These are phyloP conservation scores for Boletus fagicola DNA, from an alignment of 768 basidiomycete species.

Conservation along the genomic window DNA sequence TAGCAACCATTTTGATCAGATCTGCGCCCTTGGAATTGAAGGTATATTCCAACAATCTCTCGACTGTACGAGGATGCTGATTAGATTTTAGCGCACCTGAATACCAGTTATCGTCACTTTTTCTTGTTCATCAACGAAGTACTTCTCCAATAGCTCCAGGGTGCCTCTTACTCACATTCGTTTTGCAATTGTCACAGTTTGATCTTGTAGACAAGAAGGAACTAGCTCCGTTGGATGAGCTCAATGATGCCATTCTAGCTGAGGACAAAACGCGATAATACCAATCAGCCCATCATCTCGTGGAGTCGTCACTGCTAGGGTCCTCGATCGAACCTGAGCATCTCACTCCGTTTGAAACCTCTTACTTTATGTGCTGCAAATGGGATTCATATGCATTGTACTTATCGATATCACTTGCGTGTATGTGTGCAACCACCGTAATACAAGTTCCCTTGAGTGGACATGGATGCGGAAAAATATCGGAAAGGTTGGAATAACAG, in stretches of 20 bases:
- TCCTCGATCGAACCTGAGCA: background rate
- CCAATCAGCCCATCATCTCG: background rate
- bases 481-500: background rate
- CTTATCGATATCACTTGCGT: constrained; percentile 11
- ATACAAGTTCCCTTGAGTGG: constrained; percentile 11
- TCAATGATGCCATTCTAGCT: constrained; percentile 85
- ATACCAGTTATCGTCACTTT: constrained; percentile 98
- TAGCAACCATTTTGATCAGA: constrained; percentile 98
- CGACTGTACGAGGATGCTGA: background rate
- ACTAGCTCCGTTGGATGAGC: constrained; percentile 88
- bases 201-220: constrained; percentile 97
- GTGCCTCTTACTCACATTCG: constrained; percentile 9
- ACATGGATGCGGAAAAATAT: background rate
- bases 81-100: constrained; percentile 75
- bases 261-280: constrained; percentile 45
- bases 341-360: background rate
- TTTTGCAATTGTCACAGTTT: constrained; percentile 51
- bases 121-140: constrained; percentile 97
- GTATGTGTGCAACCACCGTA: constrained; percentile 9
- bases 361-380: background rate
- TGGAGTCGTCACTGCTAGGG: background rate
- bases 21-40: constrained; percentile 97
- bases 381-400: constrained; percentile 6
- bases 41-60: constrained; percentile 45
- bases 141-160: constrained; percentile 18